Conservation (phyloP, 305 asterid species). For the Solanum chacoense region DNA sequence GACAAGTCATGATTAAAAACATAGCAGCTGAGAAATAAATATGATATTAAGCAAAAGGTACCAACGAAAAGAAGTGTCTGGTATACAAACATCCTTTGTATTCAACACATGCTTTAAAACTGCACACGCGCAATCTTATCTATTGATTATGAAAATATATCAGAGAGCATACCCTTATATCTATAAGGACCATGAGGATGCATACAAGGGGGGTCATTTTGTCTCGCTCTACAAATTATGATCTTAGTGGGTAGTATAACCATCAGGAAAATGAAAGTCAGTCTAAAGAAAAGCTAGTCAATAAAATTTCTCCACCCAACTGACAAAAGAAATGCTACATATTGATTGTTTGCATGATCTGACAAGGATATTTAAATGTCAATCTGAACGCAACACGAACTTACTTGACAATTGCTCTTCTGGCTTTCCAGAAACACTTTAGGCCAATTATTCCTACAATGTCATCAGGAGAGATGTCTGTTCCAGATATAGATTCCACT, state of each 20-base stretch:
- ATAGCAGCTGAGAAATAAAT: not conserved
- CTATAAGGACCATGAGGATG: not conserved
- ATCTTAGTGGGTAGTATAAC: not conserved
- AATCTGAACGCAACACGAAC: constrained; percentile 15
- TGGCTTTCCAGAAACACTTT: constrained; percentile 86
- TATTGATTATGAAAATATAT: not conserved
- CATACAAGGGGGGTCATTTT: not conserved
- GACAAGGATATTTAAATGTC: not conserved
- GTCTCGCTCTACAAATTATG: not conserved
- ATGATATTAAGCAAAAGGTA: not conserved
- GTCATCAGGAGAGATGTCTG: constrained; percentile 68
- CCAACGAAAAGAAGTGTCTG: not conserved
- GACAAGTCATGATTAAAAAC: not conserved
- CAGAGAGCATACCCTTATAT: not conserved
- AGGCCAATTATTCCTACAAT: constrained; percentile 69
- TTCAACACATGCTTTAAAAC: not conserved
- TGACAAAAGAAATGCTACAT: not conserved
- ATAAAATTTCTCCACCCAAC: not conserved
- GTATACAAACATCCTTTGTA: not conserved
- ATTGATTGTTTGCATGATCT: not conserved
- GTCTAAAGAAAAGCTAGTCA: not conserved
- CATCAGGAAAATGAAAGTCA: not conserved
- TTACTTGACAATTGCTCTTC: constrained; percentile 79
- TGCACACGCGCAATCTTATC: not conserved
- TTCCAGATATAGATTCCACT: constrained; percentile 49